Evolutionary conservation across 805 yeast genomes (phyloP).

Genomic region (Kodamaea leandrae): DNA sequence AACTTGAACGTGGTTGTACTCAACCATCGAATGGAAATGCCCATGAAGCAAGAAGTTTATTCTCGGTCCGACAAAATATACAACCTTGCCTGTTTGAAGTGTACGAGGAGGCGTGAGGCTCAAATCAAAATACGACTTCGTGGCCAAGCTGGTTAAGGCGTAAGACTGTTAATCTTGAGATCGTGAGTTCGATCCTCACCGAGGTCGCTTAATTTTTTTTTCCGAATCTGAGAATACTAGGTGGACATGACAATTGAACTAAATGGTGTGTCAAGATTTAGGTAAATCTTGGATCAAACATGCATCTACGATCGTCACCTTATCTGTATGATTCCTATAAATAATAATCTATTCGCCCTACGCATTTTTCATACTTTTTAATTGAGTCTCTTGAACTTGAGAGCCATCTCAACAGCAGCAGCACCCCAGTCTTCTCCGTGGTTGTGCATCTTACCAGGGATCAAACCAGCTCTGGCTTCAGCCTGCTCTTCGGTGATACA

Average conservation of each 20-base stretch:
- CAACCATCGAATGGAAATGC: neutral
- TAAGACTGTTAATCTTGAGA: constrained; percentile 21
- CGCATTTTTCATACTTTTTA: neutral
- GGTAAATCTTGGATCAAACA: too few species aligned
- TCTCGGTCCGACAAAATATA: too few species aligned
- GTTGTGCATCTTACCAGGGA: constrained; percentile 76
- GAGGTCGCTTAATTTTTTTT: constrained; percentile 13
- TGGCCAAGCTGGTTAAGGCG: constrained; percentile 22
- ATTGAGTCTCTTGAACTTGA: constrained; percentile 26
- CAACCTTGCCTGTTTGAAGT: too few species aligned
- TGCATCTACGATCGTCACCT: too few species aligned
- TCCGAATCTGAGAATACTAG: too few species aligned
- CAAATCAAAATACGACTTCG: constrained; percentile 12
- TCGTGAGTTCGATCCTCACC: constrained; percentile 22
- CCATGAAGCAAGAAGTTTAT: too few species aligned
- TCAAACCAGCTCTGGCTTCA: constrained; percentile 82
- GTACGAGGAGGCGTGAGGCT: too few species aligned
- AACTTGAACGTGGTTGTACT: constrained; percentile 13
- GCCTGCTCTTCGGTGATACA: constrained; percentile 96
- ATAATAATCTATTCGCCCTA: neutral
- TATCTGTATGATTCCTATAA: too few species aligned
- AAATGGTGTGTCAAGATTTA: too few species aligned
- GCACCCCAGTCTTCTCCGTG: constrained; percentile 99
- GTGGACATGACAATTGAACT: too few species aligned
- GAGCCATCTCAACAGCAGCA: constrained; percentile 92